Conservation (phyloP, 2,329 filamentous ascomycete genomes). For the Fulvia fulva region DNA sequence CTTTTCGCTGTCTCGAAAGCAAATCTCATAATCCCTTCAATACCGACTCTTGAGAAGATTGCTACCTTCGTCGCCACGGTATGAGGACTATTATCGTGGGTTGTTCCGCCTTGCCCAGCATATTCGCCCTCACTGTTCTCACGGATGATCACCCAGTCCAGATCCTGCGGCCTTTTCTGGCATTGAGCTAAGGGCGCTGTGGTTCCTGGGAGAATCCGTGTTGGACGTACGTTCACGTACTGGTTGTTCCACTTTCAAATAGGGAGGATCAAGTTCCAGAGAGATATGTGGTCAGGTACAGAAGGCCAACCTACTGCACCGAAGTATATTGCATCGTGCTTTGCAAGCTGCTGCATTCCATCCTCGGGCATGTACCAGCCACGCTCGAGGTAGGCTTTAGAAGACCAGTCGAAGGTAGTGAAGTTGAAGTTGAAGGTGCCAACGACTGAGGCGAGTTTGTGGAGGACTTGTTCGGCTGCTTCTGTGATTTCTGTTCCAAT, state of each 20-base stretch:
- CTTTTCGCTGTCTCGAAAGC: constrained; percentile 45
- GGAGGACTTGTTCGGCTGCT: constrained; percentile 49
- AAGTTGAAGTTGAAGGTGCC: constrained; percentile 50
- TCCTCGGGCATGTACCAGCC: constrained; percentile 53
- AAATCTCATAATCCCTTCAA: constrained; percentile 47
- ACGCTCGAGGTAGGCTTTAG: constrained; percentile 47
- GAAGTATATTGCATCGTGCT: constrained; percentile 55
- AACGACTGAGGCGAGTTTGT: constrained; percentile 42
- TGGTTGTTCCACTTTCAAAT: constrained; percentile 66
- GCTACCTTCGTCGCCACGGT: constrained; percentile 46
- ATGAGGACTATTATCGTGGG: constrained; percentile 38
- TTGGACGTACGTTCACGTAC: constrained; percentile 63
- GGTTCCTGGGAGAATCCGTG: constrained; percentile 42
- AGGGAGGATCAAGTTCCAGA: constrained; percentile 64
- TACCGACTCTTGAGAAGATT: constrained; percentile 45
- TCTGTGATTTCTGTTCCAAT: constrained; percentile 62
- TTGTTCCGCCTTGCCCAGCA: constrained; percentile 43
- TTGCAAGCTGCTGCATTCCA: constrained; percentile 48
- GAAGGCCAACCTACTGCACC: constrained; percentile 59
- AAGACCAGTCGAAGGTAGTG: constrained; percentile 49
- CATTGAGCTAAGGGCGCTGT: constrained; percentile 39
- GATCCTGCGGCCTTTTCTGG: constrained; percentile 31
- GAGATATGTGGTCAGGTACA: constrained; percentile 61
- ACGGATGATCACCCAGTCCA: constrained; percentile 48
- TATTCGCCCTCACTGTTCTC: constrained; percentile 50